Base-by-base conservation (phyloP, 495 filamentous ascomycete genomes). In the Staphylotrichum longicolle region DNA sequence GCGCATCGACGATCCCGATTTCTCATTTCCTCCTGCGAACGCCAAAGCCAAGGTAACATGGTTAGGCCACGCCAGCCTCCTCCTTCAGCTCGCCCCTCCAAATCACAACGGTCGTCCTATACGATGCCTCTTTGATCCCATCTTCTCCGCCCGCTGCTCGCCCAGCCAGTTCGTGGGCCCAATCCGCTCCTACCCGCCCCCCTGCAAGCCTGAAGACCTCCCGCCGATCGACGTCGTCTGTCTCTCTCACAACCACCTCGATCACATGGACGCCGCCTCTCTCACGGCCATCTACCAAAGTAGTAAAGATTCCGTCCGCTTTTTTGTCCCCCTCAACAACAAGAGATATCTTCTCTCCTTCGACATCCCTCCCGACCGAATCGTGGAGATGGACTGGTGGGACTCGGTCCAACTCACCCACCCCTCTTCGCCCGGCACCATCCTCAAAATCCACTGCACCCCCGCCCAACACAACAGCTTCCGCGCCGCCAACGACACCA, bases 381-480 rank as follows among this genome's bases (percentile, higher is more conserved):
- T 83, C 27, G 69, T 66, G 7, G 77, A 84, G 62, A 59, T 80
- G 57, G 81, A 84, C 62, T 84, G 81, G 81, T 83, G 80, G 81
- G 77, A 83, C 32, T 68, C 70, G 3, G 74, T 76, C 5, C 54
- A 66, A 12, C 50, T 76, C 7, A 58, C 57, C 12, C 41, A 58
- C 15, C 63, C 67, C 5, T 50, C 45, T 8, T 30, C 72, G 7
- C 70, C 68, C 5, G 3, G 54, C 56, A 11, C 56, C 58, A 35
- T 40, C 40, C 34, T 66, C 71, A 54, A 70, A 60, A 14, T 82
- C 66, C 63, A 75, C 69, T 65, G 71, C 61, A 70, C 70, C 3
- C 81, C 81, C 0, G 69, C 74, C 0, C 81, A 83, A 53, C 81
- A 83, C 63, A 68, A 67, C 60, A 80, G 76, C 27, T 78, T 74